Percentiles rank a stretch among this genome's conserved stretches.
Evolutionary conservation across 83 land plant genomes (phyloP).

Genomic region (Isoetes engelmannii): DNA sequence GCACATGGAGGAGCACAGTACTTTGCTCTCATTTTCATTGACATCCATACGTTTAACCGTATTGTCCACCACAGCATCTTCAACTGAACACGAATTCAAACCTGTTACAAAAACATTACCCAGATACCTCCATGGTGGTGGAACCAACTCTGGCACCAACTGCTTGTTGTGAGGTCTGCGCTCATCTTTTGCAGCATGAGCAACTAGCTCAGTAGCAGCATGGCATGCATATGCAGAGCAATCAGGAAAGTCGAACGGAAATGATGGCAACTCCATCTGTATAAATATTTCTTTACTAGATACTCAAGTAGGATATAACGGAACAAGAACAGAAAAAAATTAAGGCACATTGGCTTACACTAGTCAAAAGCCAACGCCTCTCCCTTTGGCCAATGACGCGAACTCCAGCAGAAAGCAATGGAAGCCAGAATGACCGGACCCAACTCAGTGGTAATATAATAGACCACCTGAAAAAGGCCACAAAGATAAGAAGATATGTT

Average conservation of each 20-base stretch:
- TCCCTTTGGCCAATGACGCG: conserved; percentile 74
- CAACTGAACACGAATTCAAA: not conserved
- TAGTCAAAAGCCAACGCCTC: conserved; percentile 62
- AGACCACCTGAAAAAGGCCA: conserved; percentile 54
- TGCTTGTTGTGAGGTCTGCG: conserved; percentile 41
- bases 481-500: not conserved
- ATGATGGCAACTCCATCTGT: conserved; percentile 58
- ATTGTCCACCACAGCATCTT: not conserved
- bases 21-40: not conserved
- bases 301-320: not conserved
- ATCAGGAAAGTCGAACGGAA: conserved; percentile 86
- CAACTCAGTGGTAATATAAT: conserved; percentile 68
- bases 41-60: not conserved
- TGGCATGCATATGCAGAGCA: conserved; percentile 44
- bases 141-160: conserved; percentile 24
- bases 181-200: conserved; percentile 21
- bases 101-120: not conserved
- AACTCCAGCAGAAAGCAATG: conserved; percentile 56
- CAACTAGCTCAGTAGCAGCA: conserved; percentile 42
- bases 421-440: conserved; percentile 73
- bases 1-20: not conserved
- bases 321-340: not conserved
- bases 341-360: conserved; percentile 37
- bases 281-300: not conserved
- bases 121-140: conserved; percentile 49